Base-by-base conservation (phyloP, 345 rosid genomes). In the Linum trigynum region DNA sequence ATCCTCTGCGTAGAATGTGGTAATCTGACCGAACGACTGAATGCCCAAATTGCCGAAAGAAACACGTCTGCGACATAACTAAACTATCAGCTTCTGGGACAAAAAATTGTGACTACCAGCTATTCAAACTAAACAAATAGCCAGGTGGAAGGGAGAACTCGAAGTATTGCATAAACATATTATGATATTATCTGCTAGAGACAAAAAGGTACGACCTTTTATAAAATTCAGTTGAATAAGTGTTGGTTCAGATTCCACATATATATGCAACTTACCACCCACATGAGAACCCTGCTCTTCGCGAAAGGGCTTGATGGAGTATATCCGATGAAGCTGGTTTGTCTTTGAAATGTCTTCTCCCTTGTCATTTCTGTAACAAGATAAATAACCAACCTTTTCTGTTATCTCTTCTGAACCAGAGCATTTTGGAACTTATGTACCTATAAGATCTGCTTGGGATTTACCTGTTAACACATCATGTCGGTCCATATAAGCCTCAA, bases 261-360 rank as follows among this genome's bases (percentile, higher is more conserved):
- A 23, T 23, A 23, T 0, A 23, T 23, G 14, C 11, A 48, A 72
- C 71, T 60, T 45, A 92, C 98, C 89, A 92, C 89, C 98, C 98
- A 92, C 48, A 87, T 86, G 69, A 92, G 96, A 67, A 89, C 65
- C 39, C 85, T 84, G 75, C 86, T 89, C 81, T 84, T 79, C 78
- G 89, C 89, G 95, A 95, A 89, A 67, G 96, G 98, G 83, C 89
- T 96, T 71, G 96, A 87, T 37, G 96, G 76, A 76, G 82, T 91
- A 69, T 92, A 96, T 83, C 89, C 82, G 32, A 92, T 80, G 63
- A 92, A 89, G 58, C 96, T 92, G 38, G 90, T 57, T 59, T 89
- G 98, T 55, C 92, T 78, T 76, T 64, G 75, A 87, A 87, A 86
- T 70, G 86, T 86, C 72, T 81, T 84, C 63, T 17, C 69, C 81